phyloP scores from a whole-genome alignment of 78 protist genomes.

The Dictyostelium firmibasis region DNA sequence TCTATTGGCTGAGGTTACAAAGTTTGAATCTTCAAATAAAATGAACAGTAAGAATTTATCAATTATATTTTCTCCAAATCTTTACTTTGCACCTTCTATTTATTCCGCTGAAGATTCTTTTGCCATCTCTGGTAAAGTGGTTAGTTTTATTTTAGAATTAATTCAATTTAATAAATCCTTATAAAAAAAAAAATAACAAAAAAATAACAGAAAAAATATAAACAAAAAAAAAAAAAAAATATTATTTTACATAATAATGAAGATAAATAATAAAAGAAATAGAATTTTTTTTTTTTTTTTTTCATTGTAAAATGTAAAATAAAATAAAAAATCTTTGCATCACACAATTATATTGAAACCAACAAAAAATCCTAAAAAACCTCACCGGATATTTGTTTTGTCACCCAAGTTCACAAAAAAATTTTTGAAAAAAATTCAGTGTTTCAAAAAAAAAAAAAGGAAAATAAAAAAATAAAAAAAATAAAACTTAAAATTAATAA shows the following conservation, averaged over 20 bases:
- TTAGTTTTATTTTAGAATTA: constrained; percentile 1
- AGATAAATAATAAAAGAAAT: neutral
- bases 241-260: neutral
- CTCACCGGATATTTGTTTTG: too few relatives aligned
- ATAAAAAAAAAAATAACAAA: neutral
- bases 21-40: constrained; percentile 9
- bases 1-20: neutral
- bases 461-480: too few relatives aligned
- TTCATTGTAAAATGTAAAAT: too few relatives aligned
- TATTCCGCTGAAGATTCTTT: constrained; percentile 13
- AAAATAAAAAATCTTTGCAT: too few relatives aligned
- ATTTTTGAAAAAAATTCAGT: too few relatives aligned
- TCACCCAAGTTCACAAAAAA: too few relatives aligned
- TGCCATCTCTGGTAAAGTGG: constrained; percentile 12
- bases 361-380: too few relatives aligned
- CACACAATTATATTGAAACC: too few relatives aligned
- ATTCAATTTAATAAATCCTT: constrained; percentile 13
- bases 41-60: constrained; percentile 20
- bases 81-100: constrained; percentile 13
- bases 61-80: constrained; percentile 48
- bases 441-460: too few relatives aligned
- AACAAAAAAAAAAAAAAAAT: neutral
- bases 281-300: neutral
- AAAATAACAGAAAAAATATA: neutral
- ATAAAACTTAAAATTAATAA: too few relatives aligned